Conservation (phyloP, 371 early-diverging fungal genomes). For the Actinomortierella wolfii region DNA sequence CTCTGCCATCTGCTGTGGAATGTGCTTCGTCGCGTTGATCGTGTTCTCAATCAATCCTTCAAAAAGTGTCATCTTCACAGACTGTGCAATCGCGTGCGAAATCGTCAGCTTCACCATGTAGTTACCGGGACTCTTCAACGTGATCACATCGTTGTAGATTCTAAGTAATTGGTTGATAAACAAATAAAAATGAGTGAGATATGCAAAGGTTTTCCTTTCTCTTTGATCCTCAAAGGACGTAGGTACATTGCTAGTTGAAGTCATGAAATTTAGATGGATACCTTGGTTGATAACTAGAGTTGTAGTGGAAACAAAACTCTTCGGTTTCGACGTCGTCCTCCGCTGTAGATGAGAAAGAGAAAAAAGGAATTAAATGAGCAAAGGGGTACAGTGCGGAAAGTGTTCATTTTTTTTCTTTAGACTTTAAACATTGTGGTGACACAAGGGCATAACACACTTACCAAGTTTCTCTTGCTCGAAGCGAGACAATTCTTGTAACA, state of each 20-base stretch:
- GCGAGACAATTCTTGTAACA: slow-evolving; percentile 72
- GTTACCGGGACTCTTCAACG: slow-evolving; percentile 68
- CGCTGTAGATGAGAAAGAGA: slow-evolving; percentile 49
- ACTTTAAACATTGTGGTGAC: too few species aligned
- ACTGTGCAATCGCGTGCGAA: slow-evolving; percentile 86
- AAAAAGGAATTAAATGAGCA: too few species aligned
- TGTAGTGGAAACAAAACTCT: slow-evolving; percentile 91
- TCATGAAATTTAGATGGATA: slow-evolving; percentile 61
- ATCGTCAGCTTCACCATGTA: slow-evolving; percentile 87
- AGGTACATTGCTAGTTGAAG: too few species aligned
- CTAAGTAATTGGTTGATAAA: slow-evolving; percentile 13
- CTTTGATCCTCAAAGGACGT: too few species aligned
- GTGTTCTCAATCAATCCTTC: slow-evolving; percentile 84
- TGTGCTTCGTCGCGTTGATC: slow-evolving; percentile 83
- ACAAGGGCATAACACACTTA: slow-evolving; percentile 10
- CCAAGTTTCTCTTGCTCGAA: slow-evolving; percentile 58
- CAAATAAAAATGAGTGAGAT: neutral
- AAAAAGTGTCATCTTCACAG: slow-evolving; percentile 83
- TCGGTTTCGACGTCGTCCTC: slow-evolving; percentile 85
- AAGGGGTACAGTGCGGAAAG: too few species aligned
- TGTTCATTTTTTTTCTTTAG: too few species aligned
- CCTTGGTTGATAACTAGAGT: slow-evolving; percentile 71
- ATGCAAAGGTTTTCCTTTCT: too few species aligned
- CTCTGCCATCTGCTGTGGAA: slow-evolving; percentile 86
- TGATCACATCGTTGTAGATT: slow-evolving; percentile 64